These are phyloP conservation scores for Entoloma clypeatum DNA, from an alignment of 1,284 basidiomycete genomes.

Conservation along the genomic window DNA sequence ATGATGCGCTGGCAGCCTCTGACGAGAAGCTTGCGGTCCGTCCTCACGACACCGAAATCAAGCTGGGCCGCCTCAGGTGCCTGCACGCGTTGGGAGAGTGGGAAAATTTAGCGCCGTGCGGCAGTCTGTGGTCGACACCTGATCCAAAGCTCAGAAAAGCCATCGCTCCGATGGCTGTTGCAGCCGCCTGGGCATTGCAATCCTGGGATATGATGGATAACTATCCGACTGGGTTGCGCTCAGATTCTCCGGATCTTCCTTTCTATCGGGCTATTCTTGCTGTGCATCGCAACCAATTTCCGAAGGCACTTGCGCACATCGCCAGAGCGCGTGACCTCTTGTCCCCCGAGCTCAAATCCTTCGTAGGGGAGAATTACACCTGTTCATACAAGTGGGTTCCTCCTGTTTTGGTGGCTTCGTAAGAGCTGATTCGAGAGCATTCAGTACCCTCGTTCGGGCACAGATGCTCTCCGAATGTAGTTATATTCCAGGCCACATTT, in stretches of 20 bases:
- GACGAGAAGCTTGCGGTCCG: conserved; percentile 74
- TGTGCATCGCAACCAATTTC: conserved; percentile 95
- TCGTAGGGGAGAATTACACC: conserved; percentile 95
- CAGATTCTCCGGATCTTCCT: conserved; percentile 92
- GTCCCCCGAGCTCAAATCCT: conserved; percentile 88
- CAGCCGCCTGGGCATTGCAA: conserved; percentile 94
- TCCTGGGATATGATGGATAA: conserved; percentile 99
- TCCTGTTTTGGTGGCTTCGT: conserved; percentile 7
- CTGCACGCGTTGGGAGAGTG: conserved; percentile 98
- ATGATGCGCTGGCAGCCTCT: conserved; percentile 88
- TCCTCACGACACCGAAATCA: conserved; percentile 67
- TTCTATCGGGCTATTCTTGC: conserved; percentile 97
- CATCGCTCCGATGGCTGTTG: conserved; percentile 95
- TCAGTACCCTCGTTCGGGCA: conserved; percentile 93
- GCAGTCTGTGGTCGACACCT: conserved; percentile 86
- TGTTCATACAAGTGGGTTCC: conserved; percentile 63
- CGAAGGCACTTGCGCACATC: conserved; percentile 87
- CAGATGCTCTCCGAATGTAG: conserved; percentile 98
- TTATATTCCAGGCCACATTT: no score
- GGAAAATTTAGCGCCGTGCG: conserved; percentile 89
- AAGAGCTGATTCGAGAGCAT: no score
- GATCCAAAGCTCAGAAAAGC: conserved; percentile 82
- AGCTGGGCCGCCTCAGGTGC: conserved; percentile 92
- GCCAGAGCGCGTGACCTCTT: conserved; percentile 92
- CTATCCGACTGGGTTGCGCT: conserved; percentile 92